Evolutionary conservation across 495 filamentous ascomycete genomes (phyloP).

Genomic region (Penicillium crystallinum): DNA sequence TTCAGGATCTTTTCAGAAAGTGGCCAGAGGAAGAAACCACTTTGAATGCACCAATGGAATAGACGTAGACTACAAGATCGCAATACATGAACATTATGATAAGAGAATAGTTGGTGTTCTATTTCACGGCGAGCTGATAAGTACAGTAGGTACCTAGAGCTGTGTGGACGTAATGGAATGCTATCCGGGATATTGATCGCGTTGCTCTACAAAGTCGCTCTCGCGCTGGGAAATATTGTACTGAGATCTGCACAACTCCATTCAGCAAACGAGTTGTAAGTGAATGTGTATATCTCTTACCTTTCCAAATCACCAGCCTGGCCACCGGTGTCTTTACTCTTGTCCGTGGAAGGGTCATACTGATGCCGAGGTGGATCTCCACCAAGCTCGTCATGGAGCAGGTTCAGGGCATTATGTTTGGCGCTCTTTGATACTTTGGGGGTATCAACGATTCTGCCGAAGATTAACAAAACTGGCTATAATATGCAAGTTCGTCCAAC

Average conservation of each 20-base stretch:
- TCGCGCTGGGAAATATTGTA: not conserved
- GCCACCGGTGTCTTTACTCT: conserved; percentile 7
- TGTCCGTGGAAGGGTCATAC: conserved; percentile 1
- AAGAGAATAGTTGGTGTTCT: too few relatives aligned
- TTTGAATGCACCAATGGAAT: not conserved
- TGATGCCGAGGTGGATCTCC: conserved; percentile 15
- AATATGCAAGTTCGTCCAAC: not conserved
- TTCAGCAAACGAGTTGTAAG: not conserved
- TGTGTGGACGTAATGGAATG: not conserved
- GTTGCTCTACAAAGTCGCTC: not conserved
- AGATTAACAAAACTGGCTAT: not conserved
- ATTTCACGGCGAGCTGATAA: too few relatives aligned
- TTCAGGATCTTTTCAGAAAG: conserved; percentile 28
- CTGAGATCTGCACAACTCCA: not conserved
- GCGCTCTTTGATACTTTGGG: conserved; percentile 37
- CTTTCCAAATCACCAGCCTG: conserved; percentile 15
- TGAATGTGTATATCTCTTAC: not conserved
- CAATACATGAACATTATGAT: too few relatives aligned
- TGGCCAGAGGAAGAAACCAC: conserved; percentile 21
- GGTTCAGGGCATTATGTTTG: conserved; percentile 37
- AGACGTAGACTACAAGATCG: not conserved
- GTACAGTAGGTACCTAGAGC: too few relatives aligned
- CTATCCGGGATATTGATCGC: not conserved
- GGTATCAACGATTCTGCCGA: conserved; percentile 34
- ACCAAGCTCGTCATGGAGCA: conserved; percentile 29